Percentiles rank a stretch among this genome's conserved stretches.
Conservation (phyloP, 2,329 filamentous ascomycete species). For the Epichloe hybrida region DNA sequence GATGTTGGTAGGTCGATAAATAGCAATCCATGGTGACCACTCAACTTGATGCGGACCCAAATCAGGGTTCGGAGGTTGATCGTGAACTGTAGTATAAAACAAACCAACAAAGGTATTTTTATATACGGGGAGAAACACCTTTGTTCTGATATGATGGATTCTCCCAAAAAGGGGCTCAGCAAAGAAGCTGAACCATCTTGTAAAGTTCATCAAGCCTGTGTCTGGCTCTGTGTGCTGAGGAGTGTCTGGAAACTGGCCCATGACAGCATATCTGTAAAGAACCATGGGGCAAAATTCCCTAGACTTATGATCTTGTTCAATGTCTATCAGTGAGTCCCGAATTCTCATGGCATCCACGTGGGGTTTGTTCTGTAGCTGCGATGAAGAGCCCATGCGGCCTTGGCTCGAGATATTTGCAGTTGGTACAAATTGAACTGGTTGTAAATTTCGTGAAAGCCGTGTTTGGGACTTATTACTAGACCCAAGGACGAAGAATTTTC, state of each 20-base stretch:
- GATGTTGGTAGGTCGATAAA: constrained; percentile 31
- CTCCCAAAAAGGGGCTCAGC: background rate
- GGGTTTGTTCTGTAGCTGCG: background rate
- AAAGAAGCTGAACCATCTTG: constrained; percentile 13
- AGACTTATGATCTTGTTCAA: background rate
- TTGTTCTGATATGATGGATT: background rate
- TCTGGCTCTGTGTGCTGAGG: constrained; percentile 11
- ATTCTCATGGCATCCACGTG: background rate
- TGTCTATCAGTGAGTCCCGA: background rate
- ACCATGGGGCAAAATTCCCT: constrained; percentile 10
- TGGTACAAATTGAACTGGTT: constrained; percentile 1
- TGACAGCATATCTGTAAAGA: constrained; percentile 27
- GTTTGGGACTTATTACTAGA: constrained; percentile 18
- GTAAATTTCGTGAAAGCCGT: constrained; percentile 14
- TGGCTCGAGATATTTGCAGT: background rate
- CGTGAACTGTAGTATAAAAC: constrained; percentile 29
- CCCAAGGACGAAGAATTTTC: constrained; percentile 43
- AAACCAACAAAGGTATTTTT: constrained; percentile 23
- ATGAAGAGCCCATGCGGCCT: background rate
- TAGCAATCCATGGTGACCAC: constrained; percentile 32
- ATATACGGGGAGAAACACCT: background rate
- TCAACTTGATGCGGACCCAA: background rate
- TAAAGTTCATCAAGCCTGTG: constrained; percentile 9
- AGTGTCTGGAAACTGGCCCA: constrained; percentile 21
- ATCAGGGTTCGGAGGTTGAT: background rate